Conservation (phyloP, 2,329 filamentous ascomycete genomes). For the Thielaviopsis punctulata region DNA sequence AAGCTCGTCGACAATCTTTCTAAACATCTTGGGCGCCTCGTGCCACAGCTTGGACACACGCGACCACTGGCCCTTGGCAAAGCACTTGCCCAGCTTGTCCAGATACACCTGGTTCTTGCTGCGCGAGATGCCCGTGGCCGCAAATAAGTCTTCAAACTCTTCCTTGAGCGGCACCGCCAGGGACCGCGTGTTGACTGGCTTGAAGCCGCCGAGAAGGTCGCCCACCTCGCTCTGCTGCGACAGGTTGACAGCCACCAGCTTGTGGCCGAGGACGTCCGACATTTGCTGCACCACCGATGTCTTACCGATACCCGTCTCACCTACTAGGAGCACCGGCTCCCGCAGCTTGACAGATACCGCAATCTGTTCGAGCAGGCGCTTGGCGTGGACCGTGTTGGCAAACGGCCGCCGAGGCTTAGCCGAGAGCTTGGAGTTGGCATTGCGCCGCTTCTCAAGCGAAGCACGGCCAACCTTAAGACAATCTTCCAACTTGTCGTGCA, state of each 20-base stretch:
- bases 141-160: slow-evolving; percentile 81
- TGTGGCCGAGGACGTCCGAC: slow-evolving; percentile 66
- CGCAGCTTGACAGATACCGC: slow-evolving; percentile 62
- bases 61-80: slow-evolving; percentile 74
- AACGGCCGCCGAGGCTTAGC: slow-evolving; percentile 49
- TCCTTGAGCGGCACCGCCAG: slow-evolving; percentile 82
- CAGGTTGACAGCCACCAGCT: slow-evolving; percentile 81
- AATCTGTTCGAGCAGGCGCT: slow-evolving; percentile 74
- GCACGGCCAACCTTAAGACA: slow-evolving; percentile 50
- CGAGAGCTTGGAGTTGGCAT: slow-evolving; percentile 26
- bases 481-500: slow-evolving; percentile 40
- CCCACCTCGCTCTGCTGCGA: slow-evolving; percentile 96
- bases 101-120: slow-evolving; percentile 81
- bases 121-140: slow-evolving; percentile 65
- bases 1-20: slow-evolving; percentile 45
- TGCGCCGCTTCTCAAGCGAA: slow-evolving; percentile 39
- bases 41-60: slow-evolving; percentile 73
- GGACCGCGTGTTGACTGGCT: slow-evolving; percentile 80
- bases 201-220: slow-evolving; percentile 91
- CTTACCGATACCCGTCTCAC: slow-evolving; percentile 96
- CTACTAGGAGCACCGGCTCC: slow-evolving; percentile 90
- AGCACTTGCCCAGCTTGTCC: slow-evolving; percentile 59
- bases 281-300: slow-evolving; percentile 92
- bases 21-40: slow-evolving; percentile 76
- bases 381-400: slow-evolving; percentile 73